Base-by-base conservation (phyloP, 306 rosid species). In the Lotus japonicus region DNA sequence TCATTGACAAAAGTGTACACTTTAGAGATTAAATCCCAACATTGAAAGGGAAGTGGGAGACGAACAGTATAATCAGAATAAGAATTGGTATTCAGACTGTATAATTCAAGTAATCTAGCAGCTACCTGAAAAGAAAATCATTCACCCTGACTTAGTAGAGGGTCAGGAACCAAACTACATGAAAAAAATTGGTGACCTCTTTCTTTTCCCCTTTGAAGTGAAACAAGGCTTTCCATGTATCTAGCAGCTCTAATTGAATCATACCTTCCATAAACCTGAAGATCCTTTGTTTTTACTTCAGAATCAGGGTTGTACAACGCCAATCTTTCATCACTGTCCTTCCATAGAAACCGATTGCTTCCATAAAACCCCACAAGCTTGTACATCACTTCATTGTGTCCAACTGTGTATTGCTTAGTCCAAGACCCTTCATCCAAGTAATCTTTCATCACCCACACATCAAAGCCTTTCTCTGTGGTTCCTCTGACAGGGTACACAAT, bases 381-480 rank as follows among this genome's bases (percentile, higher is more conserved):
- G 9, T 59, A 21, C 46, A 66, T 21, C 17, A 48, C 73, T 21
- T 74, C 43, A 4, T 15, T 21, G 11, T 67, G 54, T 33, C 68
- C 74, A 35, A 75, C 45, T 15, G 19, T 57, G 44, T 57, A 75
- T 38, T 23, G 61, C 56, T 75, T 75, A n/a, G 64, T 46, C 79
- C 79, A 75, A 58, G 74, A 75, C 45, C 21, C 74, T 38, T 75
- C 68, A 0, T 58, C 54, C 74, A 68, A 21, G 26, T 66, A 75
- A 26, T 75, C 74, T 12, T 11, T 50, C 79, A 75, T 75, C 62
- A 66, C 63, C 79, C 79, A 75, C 11, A 74, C 72, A 4, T 74
- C 66, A 55, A 54, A 65, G 35, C 26, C 2, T 9, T 52, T 74
- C 35, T 55, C 59, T 44, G 18, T n/a, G n/a, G n/a, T 15, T 14